Conservation (phyloP, 257 asterid genomes). For the Solanum dulcamara region DNA sequence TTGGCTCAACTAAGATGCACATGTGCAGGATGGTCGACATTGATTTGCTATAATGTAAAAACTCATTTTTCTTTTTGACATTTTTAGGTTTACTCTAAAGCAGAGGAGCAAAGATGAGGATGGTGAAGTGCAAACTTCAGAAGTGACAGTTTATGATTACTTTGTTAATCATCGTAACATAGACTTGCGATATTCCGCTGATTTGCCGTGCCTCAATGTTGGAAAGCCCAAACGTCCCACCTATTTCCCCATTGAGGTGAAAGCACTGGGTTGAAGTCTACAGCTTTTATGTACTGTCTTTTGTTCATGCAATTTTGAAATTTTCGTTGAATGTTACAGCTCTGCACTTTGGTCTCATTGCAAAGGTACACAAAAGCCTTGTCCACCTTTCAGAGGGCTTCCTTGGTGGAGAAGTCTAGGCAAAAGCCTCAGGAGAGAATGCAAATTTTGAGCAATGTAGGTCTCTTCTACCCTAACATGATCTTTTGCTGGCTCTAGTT, state of each 20-base stretch:
- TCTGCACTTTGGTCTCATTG: slow-evolving; percentile 62
- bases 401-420: slow-evolving; percentile 79
- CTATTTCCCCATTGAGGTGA: slow-evolving; percentile 82
- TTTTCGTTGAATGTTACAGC: slow-evolving; percentile 20
- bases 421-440: slow-evolving; percentile 89
- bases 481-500: neutral
- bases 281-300: neutral
- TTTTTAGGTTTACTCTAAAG: slow-evolving; percentile 51
- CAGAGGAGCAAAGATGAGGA: slow-evolving; percentile 43
- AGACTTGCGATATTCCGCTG: slow-evolving; percentile 70
- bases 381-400: slow-evolving; percentile 61
- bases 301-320: neutral
- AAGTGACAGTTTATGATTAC: slow-evolving; percentile 81
- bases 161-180: slow-evolving; percentile 69
- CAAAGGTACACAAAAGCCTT: slow-evolving; percentile 85
- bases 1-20: neutral
- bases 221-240: slow-evolving; percentile 88
- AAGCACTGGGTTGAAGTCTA: neutral
- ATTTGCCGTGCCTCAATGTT: slow-evolving; percentile 86
- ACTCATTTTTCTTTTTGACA: neutral
- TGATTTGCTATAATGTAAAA: neutral
- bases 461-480: neutral
- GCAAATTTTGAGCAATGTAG: slow-evolving; percentile 53
- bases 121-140: slow-evolving; percentile 44
- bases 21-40: neutral